Evolutionary conservation across 164 flowering plant species (phyloP), one percentile per base, ranked within the genome.

Genomic region (Tetrastigma voinierianum): DNA sequence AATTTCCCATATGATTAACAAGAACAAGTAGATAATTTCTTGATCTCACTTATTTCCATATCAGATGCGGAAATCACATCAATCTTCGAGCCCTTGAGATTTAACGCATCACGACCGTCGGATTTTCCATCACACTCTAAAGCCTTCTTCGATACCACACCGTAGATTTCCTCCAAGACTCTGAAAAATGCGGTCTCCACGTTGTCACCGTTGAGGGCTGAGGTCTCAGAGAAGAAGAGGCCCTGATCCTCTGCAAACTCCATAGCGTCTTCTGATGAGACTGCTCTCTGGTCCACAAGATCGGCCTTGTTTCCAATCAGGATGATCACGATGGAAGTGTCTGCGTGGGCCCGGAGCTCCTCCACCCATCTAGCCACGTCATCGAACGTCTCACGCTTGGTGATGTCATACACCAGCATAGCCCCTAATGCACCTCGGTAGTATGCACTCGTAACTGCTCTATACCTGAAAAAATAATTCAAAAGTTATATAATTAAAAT

Each of bases 341-440:
- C 89, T 2, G 91, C 90, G 59, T 86, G 88, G 25, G 80, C 80
- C 16, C 87, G 83, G 24, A 88, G 84, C 51, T 88, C 93, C 40
- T 85, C 83, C 1, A 88, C 81, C 93, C 91, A 88, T 62, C 86
- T 74, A 0, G 86, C 87, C 20, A 86, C 86, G 46, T 88, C 85
- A 68, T 88, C 91, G 32, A 88, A 88, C 5, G 76, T 74, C 40
- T 71, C 83, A 46, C 93, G 48, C 60, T 85, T 86, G 32, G 93
- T 88, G 46, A 83, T 77, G 74, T 88, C 93, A 70, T 86, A 88
- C 7, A 88, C 93, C 49, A 88, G 56, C 86, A 88, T 79, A 0
- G 93, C 90, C 45, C 93, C 93, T 9, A 86, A 59, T n/a, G 93
- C 90, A 0, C 93, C 93, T 62, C 93, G 81, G 70, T 86, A 88